phyloP scores from a whole-genome alignment of 148 eudicot genomes.

The Rhododendron vialii region DNA sequence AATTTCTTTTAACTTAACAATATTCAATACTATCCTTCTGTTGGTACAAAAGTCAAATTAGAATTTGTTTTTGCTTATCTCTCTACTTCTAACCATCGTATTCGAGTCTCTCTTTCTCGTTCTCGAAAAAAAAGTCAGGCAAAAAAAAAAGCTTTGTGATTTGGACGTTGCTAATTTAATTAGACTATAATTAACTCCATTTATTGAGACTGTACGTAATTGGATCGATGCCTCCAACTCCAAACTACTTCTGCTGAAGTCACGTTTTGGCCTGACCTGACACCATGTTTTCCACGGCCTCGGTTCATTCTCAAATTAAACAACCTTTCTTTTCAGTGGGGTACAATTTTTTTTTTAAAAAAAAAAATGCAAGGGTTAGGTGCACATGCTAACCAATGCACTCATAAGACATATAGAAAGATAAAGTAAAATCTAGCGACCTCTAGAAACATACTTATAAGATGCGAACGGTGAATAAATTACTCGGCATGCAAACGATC shows the following conservation, averaged over 20 bases:
- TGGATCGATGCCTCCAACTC: not conserved
- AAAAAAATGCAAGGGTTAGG: not conserved
- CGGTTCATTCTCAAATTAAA: not conserved
- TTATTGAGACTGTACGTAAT: not conserved
- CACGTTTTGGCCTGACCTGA: not conserved
- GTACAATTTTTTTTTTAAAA: no score
- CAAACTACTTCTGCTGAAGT: not conserved
- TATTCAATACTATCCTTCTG: not conserved
- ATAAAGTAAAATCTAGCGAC: not conserved
- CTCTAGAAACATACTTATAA: not conserved
- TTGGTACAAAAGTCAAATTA: not conserved
- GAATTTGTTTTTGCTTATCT: no score
- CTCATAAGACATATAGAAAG: not conserved
- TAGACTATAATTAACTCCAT: not conserved
- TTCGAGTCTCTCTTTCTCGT: not conserved
- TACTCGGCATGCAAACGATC: no score
- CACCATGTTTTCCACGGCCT: not conserved
- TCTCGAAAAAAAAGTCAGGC: not conserved
- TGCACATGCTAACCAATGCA: not conserved
- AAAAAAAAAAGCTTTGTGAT: not conserved
- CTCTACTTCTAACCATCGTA: not conserved
- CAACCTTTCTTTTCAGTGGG: not conserved
- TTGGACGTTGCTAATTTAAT: not conserved
- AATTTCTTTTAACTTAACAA: not conserved
- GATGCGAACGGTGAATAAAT: not conserved